Evolutionary conservation across 228 moss, liverwort and hornwort species (phyloP), one percentile per base, ranked within the genome.

Genomic region (Sphagnum fallax): DNA sequence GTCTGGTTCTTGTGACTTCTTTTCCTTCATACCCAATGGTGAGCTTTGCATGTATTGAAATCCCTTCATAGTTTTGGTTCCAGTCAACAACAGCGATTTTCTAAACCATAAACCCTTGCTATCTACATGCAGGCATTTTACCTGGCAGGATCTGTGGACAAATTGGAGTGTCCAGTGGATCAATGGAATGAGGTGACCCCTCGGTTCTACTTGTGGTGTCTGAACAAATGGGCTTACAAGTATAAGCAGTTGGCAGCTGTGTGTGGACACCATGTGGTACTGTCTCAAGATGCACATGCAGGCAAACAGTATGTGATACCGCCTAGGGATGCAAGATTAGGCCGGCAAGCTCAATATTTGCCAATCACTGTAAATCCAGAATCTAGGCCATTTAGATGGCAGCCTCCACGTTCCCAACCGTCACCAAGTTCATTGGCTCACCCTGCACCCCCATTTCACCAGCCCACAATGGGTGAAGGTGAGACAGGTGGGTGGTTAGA

Each of bases 191-290:
- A 10, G 9, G 11, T 10, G 0, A 65, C 49, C 12, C 65, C 65
- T 49, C 65, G 12, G 7, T 15, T 50, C 49, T 65, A 49, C 65
- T 10, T 65, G 9, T 65, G 65, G 65, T 65, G 65, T 15, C 65
- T 55, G 55, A 12, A 55, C 12, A 55, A 55, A 12, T 55, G 55
- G 55, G 55, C 12, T 8, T 55, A 8, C 55, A 12, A 55, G 55
- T 8, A 55, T 55, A 55, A 8, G 55, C 55, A 8, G 1, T 55
- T 55, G 12, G 55, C 55, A 55, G 55, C 55, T 8, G 4, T 8
- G 55, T 2, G 9, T 55, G 8, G 55, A 8, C 55, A 55, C 12
- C 9, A 12, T 12, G 1, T 8, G 55, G 12, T 8, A 8, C 0
- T 55, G 55, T 0, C 55, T 55, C 8, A 55, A 8, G 55, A 8